phyloP scores from a whole-genome alignment of 352 stramenopile genomes.

The Plasmopara halstedii region DNA sequence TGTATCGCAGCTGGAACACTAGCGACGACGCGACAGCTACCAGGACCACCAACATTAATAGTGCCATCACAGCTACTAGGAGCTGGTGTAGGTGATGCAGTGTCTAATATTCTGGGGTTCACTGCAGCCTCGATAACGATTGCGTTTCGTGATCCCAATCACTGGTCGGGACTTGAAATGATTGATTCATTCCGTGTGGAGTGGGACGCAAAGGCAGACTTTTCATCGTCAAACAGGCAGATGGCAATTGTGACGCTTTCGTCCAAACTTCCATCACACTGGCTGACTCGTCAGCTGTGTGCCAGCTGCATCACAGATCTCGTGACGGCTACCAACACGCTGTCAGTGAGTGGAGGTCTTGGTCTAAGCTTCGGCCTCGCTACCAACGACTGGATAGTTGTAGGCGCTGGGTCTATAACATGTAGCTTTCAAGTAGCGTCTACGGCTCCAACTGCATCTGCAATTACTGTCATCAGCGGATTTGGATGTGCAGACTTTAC shows the following conservation, averaged over 20 bases:
- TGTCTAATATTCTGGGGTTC: constrained; percentile 53
- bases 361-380: constrained; percentile 8
- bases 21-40: constrained; percentile 52
- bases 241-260: constrained; percentile 29
- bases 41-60: constrained; percentile 29
- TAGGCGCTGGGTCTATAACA: constrained; percentile 35
- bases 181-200: constrained; percentile 88
- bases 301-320: constrained; percentile 38
- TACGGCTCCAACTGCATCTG: constrained; percentile 16
- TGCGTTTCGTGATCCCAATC: constrained; percentile 54
- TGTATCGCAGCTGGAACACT: constrained; percentile 36
- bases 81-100: constrained; percentile 10
- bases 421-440: constrained; percentile 43
- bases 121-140: constrained; percentile 52
- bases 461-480: constrained; percentile 28
- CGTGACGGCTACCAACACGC: constrained; percentile 3
- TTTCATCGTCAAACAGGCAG: constrained; percentile 36
- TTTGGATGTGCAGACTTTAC: constrained; percentile 47
- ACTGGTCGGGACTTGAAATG: constrained; percentile 62
- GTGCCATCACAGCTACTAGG: constrained; percentile 47
- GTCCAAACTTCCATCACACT: constrained; percentile 28
- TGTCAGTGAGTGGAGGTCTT: constrained; percentile 11
- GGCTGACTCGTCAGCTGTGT: constrained; percentile 37
- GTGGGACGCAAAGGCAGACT: constrained; percentile 74
- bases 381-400: constrained; percentile 36